A percentile compares a stretch with the other conserved stretches of the same genome.
These are phyloP conservation scores for Salix udensis DNA, from an alignment of 345 rosid species.

Conservation along the genomic window DNA sequence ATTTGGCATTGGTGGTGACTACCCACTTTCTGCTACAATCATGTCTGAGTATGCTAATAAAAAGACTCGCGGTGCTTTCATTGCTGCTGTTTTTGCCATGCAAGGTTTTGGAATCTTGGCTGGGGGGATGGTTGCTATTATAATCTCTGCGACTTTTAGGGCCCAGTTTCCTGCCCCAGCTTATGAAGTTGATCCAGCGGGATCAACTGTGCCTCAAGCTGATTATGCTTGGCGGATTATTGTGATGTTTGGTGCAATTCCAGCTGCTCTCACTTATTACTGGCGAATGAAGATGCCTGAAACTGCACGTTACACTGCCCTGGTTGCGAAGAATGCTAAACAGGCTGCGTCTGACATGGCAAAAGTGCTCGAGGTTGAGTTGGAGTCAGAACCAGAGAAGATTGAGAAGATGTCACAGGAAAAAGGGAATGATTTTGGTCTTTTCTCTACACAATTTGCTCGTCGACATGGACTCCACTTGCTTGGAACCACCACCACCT, in stretches of 20 bases:
- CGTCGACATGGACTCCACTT: constrained; percentile 53
- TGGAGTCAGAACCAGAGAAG: constrained; percentile 48
- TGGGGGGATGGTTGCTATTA: constrained; percentile 51
- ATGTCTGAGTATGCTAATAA: constrained; percentile 84
- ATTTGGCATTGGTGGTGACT: constrained; percentile 81
- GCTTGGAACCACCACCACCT: constrained; percentile 54
- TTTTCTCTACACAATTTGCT: constrained; percentile 45
- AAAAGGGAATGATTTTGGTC: constrained; percentile 40
- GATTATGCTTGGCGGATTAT: constrained; percentile 67
- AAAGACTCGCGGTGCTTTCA: constrained; percentile 67
- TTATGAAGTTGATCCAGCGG: constrained; percentile 28
- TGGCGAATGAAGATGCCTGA: constrained; percentile 80
- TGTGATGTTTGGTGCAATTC: constrained; percentile 67
- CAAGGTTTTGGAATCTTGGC: constrained; percentile 73
- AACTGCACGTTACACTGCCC: constrained; percentile 76
- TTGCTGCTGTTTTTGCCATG: constrained; percentile 76
- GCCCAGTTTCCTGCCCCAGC: constrained; percentile 36
- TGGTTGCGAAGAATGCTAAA: constrained; percentile 56
- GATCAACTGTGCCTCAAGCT: constrained; percentile 56
- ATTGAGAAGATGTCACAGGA: constrained; percentile 8
- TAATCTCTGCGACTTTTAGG: constrained; percentile 40
- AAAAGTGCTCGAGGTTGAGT: constrained; percentile 60
- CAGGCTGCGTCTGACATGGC: constrained; percentile 70
- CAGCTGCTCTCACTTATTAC: constrained; percentile 61
- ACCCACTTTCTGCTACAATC: constrained; percentile 82